Percentiles rank a stretch among this genome's conserved stretches.
Evolutionary conservation across 2,329 filamentous ascomycete genomes (phyloP).

Genomic region (Microcera coccophila): DNA sequence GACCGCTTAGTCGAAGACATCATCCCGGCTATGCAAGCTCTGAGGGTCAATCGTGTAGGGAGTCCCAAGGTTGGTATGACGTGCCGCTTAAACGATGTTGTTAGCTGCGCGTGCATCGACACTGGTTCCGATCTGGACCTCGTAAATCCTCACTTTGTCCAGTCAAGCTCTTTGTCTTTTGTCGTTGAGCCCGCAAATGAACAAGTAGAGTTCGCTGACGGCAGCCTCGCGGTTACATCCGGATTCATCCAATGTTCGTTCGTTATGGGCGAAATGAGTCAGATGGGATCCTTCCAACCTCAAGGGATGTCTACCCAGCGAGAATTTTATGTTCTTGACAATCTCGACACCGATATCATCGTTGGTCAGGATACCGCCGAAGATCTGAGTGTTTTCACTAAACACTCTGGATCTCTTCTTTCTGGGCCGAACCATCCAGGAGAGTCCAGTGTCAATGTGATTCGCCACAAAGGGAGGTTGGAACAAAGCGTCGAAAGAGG

Average conservation of each 20-base stretch:
- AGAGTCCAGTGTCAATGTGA: not conserved
- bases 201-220: conserved; percentile 4
- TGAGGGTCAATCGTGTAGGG: conserved; percentile 3
- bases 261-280: not conserved
- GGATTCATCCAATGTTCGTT: not conserved
- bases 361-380: conserved; percentile 2
- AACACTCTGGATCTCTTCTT: not conserved
- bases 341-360: conserved; percentile 1
- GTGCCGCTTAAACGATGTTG: not conserved
- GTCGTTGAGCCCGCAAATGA: not conserved
- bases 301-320: not conserved
- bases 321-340: not conserved
- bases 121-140: conserved; percentile 8
- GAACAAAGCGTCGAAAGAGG: not conserved
- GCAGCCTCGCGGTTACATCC: not conserved
- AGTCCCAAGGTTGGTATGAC: not conserved
- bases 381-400: not conserved
- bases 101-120: conserved; percentile 2
- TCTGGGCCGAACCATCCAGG: not conserved
- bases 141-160: not conserved
- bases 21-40: not conserved
- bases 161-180: not conserved
- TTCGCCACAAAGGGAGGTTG: not conserved
- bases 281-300: not conserved
- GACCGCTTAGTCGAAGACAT: not conserved